A percentile compares a stretch with the other conserved stretches of the same genome.
phyloP scores from a whole-genome alignment of 1,139 yeast species.

The Hyphopichia buzzinii region DNA sequence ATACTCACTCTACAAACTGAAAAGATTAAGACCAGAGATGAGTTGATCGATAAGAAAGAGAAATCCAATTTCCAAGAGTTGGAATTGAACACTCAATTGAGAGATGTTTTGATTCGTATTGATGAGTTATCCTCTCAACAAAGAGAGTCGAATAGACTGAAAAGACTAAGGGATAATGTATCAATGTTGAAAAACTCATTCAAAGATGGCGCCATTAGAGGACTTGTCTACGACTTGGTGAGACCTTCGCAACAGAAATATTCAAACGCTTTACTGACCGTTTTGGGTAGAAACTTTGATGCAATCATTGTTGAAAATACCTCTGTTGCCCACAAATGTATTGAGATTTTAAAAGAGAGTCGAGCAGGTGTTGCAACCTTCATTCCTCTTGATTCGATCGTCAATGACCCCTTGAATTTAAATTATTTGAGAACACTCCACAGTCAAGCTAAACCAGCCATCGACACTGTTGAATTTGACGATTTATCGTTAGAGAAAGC shows the following conservation, averaged over 20 bases:
- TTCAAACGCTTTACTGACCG: conserved; percentile 74
- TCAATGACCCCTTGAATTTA: conserved; percentile 51
- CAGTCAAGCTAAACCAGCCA: conserved; percentile 56
- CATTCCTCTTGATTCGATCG: conserved; percentile 80
- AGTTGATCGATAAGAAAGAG: conserved; percentile 46
- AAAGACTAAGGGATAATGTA: conserved; percentile 68
- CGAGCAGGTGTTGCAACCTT: conserved; percentile 83
- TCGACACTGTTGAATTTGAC: conserved; percentile 74
- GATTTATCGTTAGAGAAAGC: conserved; percentile 68
- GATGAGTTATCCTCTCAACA: conserved; percentile 74
- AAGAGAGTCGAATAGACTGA: conserved; percentile 72
- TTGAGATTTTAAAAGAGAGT: conserved; percentile 79
- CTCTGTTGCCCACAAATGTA: conserved; percentile 77
- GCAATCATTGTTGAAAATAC: conserved; percentile 80
- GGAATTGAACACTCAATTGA: conserved; percentile 60
- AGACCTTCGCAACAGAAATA: conserved; percentile 75
- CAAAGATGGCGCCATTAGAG: conserved; percentile 71
- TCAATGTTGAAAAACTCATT: conserved; percentile 63
- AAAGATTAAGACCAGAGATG: conserved; percentile 41
- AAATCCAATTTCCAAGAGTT: conserved; percentile 47
- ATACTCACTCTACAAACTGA: conserved; percentile 33
- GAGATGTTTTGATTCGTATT: conserved; percentile 58
- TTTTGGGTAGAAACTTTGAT: conserved; percentile 77
- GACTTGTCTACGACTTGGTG: conserved; percentile 76
- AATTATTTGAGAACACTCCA: conserved; percentile 59